Conservation (phyloP, 768 basidiomycete genomes). For the Suillus subluteus region DNA sequence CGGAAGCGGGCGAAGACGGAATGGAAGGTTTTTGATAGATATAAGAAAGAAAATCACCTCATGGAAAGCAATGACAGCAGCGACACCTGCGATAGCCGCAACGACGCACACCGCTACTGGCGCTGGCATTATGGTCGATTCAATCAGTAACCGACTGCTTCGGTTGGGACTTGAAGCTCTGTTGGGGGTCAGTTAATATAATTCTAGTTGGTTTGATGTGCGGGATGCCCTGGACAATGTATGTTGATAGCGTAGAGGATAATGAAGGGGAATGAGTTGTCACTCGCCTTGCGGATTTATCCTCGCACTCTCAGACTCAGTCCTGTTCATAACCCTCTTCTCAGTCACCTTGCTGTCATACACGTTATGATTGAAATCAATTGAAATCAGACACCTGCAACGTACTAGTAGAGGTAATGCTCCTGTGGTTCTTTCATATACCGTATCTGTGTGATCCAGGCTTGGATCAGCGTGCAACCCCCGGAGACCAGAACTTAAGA, state of each 20-base stretch:
- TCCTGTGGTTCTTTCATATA: conserved; percentile 4
- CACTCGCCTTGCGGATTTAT: not conserved
- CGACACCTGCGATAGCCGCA: conserved; percentile 53
- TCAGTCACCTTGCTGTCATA: conserved; percentile 4
- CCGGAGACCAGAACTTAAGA: not conserved
- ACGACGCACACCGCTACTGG: conserved; percentile 50
- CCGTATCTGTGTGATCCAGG: not conserved
- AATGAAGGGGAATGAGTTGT: not conserved
- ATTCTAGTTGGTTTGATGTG: not conserved
- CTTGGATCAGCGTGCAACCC: not conserved
- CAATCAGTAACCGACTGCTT: not conserved
- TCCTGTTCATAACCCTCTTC: conserved; percentile 4
- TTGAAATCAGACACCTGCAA: not conserved
- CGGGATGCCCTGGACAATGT: not conserved
- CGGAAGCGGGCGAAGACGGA: not conserved
- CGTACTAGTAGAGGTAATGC: conserved; percentile 3
- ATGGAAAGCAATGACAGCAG: conserved; percentile 57
- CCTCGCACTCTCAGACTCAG: not conserved
- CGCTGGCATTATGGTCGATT: conserved; percentile 26
- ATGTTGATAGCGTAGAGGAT: not conserved
- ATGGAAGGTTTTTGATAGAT: not conserved
- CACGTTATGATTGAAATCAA: not conserved
- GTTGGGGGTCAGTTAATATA: not conserved
- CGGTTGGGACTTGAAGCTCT: not conserved
- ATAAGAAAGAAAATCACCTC: conserved; percentile 44